Percentiles rank a stretch among this genome's conserved stretches.
Evolutionary conservation across 1,284 basidiomycete species (phyloP).

Genomic region (Macrocystidia cucumis): DNA sequence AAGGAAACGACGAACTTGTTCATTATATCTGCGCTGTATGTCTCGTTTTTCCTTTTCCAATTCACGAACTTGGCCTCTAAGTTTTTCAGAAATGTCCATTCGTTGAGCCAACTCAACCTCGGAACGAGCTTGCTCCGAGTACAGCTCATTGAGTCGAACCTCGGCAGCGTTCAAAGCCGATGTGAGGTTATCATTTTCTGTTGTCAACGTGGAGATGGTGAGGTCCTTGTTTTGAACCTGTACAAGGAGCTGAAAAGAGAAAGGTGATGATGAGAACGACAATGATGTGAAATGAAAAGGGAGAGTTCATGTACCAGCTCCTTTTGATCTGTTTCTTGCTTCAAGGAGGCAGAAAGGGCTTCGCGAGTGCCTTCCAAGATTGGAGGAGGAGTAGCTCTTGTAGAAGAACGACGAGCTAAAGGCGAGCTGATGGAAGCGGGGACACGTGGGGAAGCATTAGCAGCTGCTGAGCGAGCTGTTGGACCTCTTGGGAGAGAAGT

Average conservation of each 20-base stretch:
- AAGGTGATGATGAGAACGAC: constrained; percentile 10
- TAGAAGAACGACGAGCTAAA: constrained; percentile 39
- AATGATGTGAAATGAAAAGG: constrained; percentile 4
- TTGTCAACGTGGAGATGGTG: constrained; percentile 47
- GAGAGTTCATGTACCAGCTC: constrained; percentile 49
- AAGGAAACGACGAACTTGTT: constrained; percentile 48
- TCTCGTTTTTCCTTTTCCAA: constrained; percentile 79
- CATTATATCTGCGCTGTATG: constrained; percentile 69
- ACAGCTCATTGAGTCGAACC: constrained; percentile 63
- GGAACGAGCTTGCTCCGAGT: constrained; percentile 69
- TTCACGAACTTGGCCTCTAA: constrained; percentile 69
- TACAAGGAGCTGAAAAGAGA: constrained; percentile 52
- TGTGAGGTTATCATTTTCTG: constrained; percentile 55
- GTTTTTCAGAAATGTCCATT: constrained; percentile 72
- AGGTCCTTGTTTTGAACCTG: constrained; percentile 73
- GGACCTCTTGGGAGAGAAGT: constrained; percentile 29
- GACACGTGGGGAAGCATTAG: constrained; percentile 27
- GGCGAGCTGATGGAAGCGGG: constrained; percentile 34
- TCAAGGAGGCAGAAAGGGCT: constrained; percentile 51
- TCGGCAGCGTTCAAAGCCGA: constrained; percentile 63
- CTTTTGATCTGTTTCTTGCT: constrained; percentile 71
- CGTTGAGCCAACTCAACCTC: constrained; percentile 72
- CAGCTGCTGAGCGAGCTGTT: constrained; percentile 39
- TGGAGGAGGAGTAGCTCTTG: constrained; percentile 33
- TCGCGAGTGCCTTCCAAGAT: constrained; percentile 40